Percentiles rank a stretch among this genome's conserved stretches.
Evolutionary conservation across 768 basidiomycete genomes (phyloP).

Genomic region (Psilocybe cubensis): DNA sequence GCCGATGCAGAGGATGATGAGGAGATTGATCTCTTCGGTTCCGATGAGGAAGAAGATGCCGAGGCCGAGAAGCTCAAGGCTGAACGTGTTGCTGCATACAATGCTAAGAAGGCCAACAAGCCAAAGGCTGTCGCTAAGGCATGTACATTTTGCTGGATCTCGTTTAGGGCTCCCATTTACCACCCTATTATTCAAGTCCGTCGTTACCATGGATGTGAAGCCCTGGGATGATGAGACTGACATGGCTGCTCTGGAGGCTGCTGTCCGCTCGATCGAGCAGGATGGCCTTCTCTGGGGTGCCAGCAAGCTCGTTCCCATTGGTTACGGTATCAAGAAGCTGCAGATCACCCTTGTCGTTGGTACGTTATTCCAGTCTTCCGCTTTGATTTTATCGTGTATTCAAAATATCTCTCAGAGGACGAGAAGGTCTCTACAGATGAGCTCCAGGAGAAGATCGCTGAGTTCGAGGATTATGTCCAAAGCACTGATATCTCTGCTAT

Average conservation of each 20-base stretch:
- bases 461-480: conserved; percentile 89
- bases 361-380: conserved; percentile 30
- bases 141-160: conserved; percentile 18
- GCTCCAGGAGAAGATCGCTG: conserved; percentile 87
- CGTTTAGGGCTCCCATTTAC: conserved; percentile 1
- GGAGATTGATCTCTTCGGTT: conserved; percentile 86
- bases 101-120: conserved; percentile 91
- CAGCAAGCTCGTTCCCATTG: conserved; percentile 90
- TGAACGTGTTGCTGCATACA: conserved; percentile 92
- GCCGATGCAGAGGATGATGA: conserved; percentile 71
- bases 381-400: conserved; percentile 1
- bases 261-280: conserved; percentile 85
- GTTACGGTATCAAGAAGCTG: conserved; percentile 92
- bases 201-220: conserved; percentile 98
- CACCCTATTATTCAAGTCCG: conserved; percentile 63
- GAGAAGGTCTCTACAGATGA: conserved; percentile 93
- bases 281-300: conserved; percentile 96
- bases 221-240: conserved; percentile 99
- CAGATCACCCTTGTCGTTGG: conserved; percentile 68
- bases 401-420: conserved; percentile 66
- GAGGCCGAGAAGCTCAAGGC: conserved; percentile 89
- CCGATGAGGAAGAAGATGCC: conserved; percentile 80
- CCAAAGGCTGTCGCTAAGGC: conserved; percentile 90
- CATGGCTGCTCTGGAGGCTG: conserved; percentile 83
- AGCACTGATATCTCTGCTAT: conserved; percentile 91